Conservation (phyloP, 2,329 filamentous ascomycete species). For the Xylariaceae sp. region DNA sequence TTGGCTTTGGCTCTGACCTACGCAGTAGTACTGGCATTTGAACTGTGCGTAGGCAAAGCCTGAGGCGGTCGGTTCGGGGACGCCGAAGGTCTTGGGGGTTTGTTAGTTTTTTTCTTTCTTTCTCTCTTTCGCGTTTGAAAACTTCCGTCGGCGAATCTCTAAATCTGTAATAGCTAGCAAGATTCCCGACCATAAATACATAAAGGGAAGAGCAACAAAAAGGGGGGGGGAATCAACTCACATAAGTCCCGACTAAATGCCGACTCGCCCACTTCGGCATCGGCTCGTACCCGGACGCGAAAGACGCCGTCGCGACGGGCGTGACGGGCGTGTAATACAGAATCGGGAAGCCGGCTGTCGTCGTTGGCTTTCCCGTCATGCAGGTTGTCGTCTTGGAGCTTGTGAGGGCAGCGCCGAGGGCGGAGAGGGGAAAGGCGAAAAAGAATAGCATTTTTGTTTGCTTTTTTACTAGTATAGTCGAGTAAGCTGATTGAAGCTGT, state of each 20-base stretch:
- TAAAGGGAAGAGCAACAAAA: not conserved
- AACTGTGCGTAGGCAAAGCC: constrained; percentile 32
- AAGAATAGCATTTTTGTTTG: constrained; percentile 1
- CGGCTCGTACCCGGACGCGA: constrained; percentile 25
- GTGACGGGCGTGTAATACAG: constrained; percentile 25
- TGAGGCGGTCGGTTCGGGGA: constrained; percentile 25
- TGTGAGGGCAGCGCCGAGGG: constrained; percentile 15
- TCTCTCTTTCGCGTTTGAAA: not conserved
- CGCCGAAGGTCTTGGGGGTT: constrained; percentile 28
- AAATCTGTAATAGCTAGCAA: too few species aligned
- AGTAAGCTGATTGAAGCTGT: too few species aligned
- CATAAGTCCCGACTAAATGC: constrained; percentile 28
- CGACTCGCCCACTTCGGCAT: constrained; percentile 25
- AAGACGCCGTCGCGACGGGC: constrained; percentile 16
- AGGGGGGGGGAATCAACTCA: constrained; percentile 13
- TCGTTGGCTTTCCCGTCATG: constrained; percentile 25
- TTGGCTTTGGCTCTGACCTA: constrained; percentile 19
- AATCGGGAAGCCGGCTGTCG: constrained; percentile 31
- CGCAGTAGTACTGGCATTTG: constrained; percentile 34
- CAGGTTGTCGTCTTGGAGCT: constrained; percentile 17
- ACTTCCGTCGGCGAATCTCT: too few species aligned
- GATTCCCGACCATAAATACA: too few species aligned
- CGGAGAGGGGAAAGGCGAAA: not conserved
- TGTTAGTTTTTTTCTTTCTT: not conserved
- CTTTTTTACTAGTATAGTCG: too few species aligned